phyloP scores from a whole-genome alignment of 2,329 filamentous ascomycete species.

The Septoria linicola region DNA sequence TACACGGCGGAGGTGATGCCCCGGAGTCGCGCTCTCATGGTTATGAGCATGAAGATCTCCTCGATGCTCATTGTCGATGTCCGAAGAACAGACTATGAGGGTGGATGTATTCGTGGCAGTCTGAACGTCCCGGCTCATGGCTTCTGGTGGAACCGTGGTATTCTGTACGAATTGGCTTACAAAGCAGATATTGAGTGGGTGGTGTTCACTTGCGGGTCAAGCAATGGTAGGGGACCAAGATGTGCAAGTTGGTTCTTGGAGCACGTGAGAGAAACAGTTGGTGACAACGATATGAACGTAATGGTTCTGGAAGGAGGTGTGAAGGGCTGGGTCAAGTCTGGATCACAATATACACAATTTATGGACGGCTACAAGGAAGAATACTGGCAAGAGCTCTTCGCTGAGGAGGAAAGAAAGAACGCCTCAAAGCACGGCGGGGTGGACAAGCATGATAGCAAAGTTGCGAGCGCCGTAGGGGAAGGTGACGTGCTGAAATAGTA shows the following conservation, averaged over 20 bases:
- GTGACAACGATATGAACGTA: conserved; percentile 43
- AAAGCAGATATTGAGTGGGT: conserved; percentile 48
- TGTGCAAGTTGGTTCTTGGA: conserved; percentile 42
- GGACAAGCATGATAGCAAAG: background rate
- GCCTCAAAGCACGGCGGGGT: background rate
- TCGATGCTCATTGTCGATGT: conserved; percentile 46
- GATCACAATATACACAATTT: conserved; percentile 39
- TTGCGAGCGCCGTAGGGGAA: conserved; percentile 7
- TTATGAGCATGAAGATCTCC: conserved; percentile 39
- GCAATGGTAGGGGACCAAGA: conserved; percentile 32
- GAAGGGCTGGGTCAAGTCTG: conserved; percentile 48
- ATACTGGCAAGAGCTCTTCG: conserved; percentile 44
- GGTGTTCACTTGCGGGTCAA: conserved; percentile 49
- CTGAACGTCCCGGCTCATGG: conserved; percentile 50
- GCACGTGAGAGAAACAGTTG: conserved; percentile 35
- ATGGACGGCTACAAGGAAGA: conserved; percentile 44
- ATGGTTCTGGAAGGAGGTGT: conserved; percentile 46
- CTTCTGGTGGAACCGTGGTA: conserved; percentile 48
- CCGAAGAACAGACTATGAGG: conserved; percentile 50
- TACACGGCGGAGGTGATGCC: conserved; percentile 41
- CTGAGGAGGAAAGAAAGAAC: conserved; percentile 29
- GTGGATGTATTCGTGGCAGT: conserved; percentile 47
- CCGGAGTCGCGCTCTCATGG: conserved; percentile 39
- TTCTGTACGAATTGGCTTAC: conserved; percentile 47
- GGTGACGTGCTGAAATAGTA: conserved; percentile 10